phyloP scores from a whole-genome alignment of 2,329 filamentous ascomycete species.

The Davidsoniella eucalypti region DNA sequence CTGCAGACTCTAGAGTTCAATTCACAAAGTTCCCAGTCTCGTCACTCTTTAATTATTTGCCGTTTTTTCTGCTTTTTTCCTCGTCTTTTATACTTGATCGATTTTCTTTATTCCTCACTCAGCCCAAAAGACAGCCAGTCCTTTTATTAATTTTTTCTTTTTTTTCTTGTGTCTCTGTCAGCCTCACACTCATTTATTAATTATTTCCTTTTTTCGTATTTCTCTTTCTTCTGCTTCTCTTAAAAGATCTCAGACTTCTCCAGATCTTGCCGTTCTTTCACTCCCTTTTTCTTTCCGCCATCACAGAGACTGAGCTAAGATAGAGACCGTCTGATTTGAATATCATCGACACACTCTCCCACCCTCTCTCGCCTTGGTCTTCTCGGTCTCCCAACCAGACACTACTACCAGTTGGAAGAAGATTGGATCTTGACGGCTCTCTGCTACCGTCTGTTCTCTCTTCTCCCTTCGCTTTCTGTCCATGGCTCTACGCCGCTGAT shows the following conservation, averaged over 20 bases:
- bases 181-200: no score
- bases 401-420: no score
- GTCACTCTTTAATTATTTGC: not conserved
- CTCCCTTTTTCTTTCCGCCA: not conserved
- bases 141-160: not conserved
- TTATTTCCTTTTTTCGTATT: not conserved
- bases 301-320: no score
- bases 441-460: no score
- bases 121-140: not conserved
- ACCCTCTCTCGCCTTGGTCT: not conserved
- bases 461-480: no score
- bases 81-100: not conserved
- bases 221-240: not conserved
- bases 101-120: not conserved
- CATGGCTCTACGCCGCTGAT: slow-evolving; percentile 2
- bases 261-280: not conserved
- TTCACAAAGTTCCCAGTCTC: no score
- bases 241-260: not conserved
- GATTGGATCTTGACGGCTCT: no score
- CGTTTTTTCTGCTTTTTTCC: not conserved
- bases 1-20: not conserved
- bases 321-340: no score
- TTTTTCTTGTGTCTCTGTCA: not conserved
- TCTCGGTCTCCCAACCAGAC: not conserved
- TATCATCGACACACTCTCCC: no score